Base-by-base conservation (phyloP, 805 yeast species). In the Teunomyces atbi region DNA sequence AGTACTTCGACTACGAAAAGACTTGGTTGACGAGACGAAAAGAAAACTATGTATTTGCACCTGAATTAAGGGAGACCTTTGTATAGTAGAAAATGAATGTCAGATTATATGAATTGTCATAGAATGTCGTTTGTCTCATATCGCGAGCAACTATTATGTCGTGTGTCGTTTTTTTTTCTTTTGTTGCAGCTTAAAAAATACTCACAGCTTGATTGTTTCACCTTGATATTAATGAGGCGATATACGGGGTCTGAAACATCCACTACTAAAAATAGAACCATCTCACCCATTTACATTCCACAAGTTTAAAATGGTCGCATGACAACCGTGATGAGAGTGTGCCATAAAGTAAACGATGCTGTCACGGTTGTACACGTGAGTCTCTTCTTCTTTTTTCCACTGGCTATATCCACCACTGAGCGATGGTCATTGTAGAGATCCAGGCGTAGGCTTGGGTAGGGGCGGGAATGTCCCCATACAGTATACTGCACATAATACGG, bases 1-100 rank as follows among this genome's bases (percentile, higher is more conserved):
- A 91, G 57, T 87, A 86, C 66, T 91, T 92, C 65, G 97, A 91
- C 65, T 85, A 81, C 61, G 89, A 86, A 62, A 69, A 69, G 61
- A 70, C 77, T 10, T 79, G 83, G 83, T 62, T 69, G 53, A 69
- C 71, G 26, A 65, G 77, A 52, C 65, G 76, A 48, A 74, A 63
- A 54, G 77, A 72, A 45, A 63, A 63, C 21, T 75, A 66, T 47
- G 55, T 52, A 42, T 68, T 74, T 48, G 58, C 57, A 36, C 57
- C 57, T 8, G 65, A 62, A 27, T 41, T 59, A 36, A 61, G 69
- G 50, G 66, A 68, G 53, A 58, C 62, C 5, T 68, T 61, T 46
- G 40, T 19, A 20, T 33, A 15, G 8, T 23, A 7, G 8, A 6
- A n/a, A n/a, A n/a, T 7, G 8, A 7, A 7, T 23, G 8, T 23